phyloP scores from a whole-genome alignment of 805 yeast species.

The Teunomyces lycoperdinae region DNA sequence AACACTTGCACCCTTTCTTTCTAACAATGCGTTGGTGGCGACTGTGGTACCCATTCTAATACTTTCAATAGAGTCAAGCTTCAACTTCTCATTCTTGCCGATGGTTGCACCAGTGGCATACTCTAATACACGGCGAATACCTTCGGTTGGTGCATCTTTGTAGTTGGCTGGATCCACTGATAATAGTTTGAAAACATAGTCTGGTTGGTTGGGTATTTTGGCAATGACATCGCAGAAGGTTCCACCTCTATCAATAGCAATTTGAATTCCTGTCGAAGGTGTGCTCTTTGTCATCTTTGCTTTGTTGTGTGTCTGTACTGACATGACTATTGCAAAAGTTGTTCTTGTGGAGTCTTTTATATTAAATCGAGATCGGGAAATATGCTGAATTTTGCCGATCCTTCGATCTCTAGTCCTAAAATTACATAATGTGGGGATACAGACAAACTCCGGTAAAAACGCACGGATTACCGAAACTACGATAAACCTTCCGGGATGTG shows the following conservation, averaged over 20 bases:
- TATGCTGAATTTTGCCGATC: background rate
- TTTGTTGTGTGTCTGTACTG: background rate
- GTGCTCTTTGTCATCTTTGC: background rate
- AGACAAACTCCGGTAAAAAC: background rate
- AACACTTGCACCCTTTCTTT: constrained; percentile 87
- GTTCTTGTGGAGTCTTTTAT: background rate
- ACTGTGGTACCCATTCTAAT: constrained; percentile 93
- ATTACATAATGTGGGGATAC: constrained; percentile 1
- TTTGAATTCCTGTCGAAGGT: constrained; percentile 18
- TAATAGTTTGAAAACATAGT: constrained; percentile 69
- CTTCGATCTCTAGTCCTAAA: background rate
- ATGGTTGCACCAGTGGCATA: constrained; percentile 50
- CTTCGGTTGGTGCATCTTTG: constrained; percentile 89
- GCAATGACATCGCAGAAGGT: constrained; percentile 80
- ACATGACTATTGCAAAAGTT: background rate
- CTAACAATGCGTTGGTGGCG: constrained; percentile 92
- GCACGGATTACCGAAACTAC: background rate
- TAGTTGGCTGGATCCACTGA: constrained; percentile 90
- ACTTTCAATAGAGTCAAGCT: constrained; percentile 59
- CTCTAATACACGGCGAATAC: constrained; percentile 76
- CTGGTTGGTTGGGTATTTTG: constrained; percentile 48
- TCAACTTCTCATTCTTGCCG: constrained; percentile 56
- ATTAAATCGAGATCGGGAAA: background rate
- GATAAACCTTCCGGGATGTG: background rate
- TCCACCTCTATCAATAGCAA: constrained; percentile 62